Evolutionary conservation across 768 basidiomycete genomes (phyloP).

Genomic region (Russula dissimulans): DNA sequence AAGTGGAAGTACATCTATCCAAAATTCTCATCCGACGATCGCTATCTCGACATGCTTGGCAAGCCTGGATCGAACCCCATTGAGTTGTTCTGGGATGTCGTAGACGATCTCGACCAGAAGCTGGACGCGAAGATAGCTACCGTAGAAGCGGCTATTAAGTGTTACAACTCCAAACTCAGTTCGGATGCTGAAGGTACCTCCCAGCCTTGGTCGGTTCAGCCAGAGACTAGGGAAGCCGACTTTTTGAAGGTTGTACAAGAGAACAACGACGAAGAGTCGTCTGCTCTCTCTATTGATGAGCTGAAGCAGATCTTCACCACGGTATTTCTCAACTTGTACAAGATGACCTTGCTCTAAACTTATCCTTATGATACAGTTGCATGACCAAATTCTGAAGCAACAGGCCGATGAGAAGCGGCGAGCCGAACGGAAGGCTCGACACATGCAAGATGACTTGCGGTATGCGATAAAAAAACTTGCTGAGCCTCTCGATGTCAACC

Average conservation of each 20-base stretch:
- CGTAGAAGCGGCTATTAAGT: slow-evolving; percentile 52
- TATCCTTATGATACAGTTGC: slow-evolving; percentile 42
- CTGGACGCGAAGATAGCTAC: slow-evolving; percentile 70
- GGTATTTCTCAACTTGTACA: slow-evolving; percentile 34
- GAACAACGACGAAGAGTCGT: slow-evolving; percentile 43
- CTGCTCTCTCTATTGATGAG: slow-evolving; percentile 42
- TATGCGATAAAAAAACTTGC: slow-evolving; percentile 89
- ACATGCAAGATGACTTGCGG: slow-evolving; percentile 89
- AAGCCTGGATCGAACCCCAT: slow-evolving; percentile 91
- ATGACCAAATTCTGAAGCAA: slow-evolving; percentile 57
- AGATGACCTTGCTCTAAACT: background rate
- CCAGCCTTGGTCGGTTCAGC: slow-evolving; percentile 34
- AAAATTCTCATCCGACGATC: slow-evolving; percentile 59
- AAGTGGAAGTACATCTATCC: slow-evolving; percentile 93
- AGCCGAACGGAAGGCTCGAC: slow-evolving; percentile 72
- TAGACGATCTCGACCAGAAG: slow-evolving; percentile 80
- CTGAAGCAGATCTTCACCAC: slow-evolving; percentile 50
- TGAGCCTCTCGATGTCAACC: slow-evolving; percentile 66
- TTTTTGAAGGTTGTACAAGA: slow-evolving; percentile 49
- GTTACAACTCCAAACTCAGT: slow-evolving; percentile 32
- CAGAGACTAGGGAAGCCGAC: slow-evolving; percentile 59
- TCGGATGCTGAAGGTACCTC: slow-evolving; percentile 22
- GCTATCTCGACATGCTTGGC: slow-evolving; percentile 85
- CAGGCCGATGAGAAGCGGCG: slow-evolving; percentile 84
- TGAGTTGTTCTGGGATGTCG: slow-evolving; percentile 92